Conservation (phyloP, 495 filamentous ascomycete genomes). For the Aspergillus haitiensis region DNA sequence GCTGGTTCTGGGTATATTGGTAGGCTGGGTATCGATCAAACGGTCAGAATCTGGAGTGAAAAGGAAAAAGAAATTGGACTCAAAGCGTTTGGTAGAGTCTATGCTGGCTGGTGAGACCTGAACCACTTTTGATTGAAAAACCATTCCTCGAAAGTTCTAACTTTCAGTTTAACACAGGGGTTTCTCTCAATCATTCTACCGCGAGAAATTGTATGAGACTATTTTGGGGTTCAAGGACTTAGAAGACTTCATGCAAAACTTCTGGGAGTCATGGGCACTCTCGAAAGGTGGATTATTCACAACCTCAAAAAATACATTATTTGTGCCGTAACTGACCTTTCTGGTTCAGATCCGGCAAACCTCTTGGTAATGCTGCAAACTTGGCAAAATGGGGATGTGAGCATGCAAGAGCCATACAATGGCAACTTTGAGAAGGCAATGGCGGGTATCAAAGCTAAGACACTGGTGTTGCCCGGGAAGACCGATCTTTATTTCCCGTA, state of each 20-base stretch:
- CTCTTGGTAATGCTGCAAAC: slow-evolving; percentile 66
- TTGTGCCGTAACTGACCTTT: slow-evolving; percentile 18
- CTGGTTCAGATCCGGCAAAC: slow-evolving; percentile 61
- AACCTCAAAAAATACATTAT: background rate
- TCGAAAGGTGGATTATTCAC: slow-evolving; percentile 53
- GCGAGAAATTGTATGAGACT: slow-evolving; percentile 62
- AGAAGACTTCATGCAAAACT: slow-evolving; percentile 68
- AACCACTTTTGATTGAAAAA: background rate
- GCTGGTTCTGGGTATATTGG: slow-evolving; percentile 47
- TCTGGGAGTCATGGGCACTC: slow-evolving; percentile 72
- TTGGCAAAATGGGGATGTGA: slow-evolving; percentile 72
- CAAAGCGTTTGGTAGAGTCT: slow-evolving; percentile 68
- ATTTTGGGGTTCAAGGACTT: slow-evolving; percentile 59
- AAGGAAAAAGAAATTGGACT: slow-evolving; percentile 60
- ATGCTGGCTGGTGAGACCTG: slow-evolving; percentile 64
- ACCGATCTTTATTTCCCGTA: slow-evolving; percentile 76
- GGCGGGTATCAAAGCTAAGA: slow-evolving; percentile 66
- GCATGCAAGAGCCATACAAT: slow-evolving; percentile 61
- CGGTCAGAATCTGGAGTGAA: slow-evolving; percentile 53
- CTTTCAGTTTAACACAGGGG: slow-evolving; percentile 41
- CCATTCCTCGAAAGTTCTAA: background rate
- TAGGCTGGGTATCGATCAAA: slow-evolving; percentile 31
- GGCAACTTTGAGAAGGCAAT: slow-evolving; percentile 64
- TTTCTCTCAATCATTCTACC: slow-evolving; percentile 71
- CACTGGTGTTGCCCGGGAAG: slow-evolving; percentile 61